Evolutionary conservation across 2,329 filamentous ascomycete species (phyloP).

Genomic region (Cytospora leucostoma): DNA sequence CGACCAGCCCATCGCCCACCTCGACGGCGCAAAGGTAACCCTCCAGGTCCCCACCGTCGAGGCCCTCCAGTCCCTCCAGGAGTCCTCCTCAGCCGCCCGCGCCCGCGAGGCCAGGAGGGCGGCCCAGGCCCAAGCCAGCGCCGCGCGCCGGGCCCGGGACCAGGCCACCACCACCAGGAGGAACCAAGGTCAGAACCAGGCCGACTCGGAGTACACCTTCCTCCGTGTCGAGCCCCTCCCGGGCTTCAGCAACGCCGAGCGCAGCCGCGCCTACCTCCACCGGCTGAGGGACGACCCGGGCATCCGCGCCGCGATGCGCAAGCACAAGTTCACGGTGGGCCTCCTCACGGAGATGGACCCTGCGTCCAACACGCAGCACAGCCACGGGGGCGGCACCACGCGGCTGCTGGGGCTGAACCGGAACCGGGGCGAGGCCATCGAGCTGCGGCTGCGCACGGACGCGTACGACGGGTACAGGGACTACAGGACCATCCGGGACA

Average conservation of each 20-base stretch:
- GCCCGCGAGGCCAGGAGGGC: constrained; percentile 21
- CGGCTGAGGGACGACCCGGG: constrained; percentile 80
- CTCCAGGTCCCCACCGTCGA: constrained; percentile 35
- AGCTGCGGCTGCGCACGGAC: constrained; percentile 88
- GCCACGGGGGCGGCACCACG: constrained; percentile 69
- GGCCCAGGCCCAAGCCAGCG: constrained; percentile 15
- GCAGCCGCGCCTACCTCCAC: constrained; percentile 70
- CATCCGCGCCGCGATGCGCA: constrained; percentile 79
- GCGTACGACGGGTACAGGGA: constrained; percentile 91
- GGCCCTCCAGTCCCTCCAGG: constrained; percentile 32
- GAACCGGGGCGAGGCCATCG: constrained; percentile 86
- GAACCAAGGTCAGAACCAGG: too few species aligned
- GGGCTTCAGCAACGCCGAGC: constrained; percentile 74
- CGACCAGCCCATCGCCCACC: constrained; percentile 30
- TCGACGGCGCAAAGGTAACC: constrained; percentile 34
- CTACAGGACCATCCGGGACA: constrained; percentile 87
- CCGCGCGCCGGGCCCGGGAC: constrained; percentile 33
- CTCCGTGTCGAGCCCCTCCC: constrained; percentile 71
- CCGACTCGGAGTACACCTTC: constrained; percentile 78
- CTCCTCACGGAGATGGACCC: constrained; percentile 97
- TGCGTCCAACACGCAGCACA: constrained; percentile 69
- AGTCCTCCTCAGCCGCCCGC: constrained; percentile 26
- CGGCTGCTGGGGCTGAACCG: constrained; percentile 84
- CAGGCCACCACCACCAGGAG: too few species aligned
- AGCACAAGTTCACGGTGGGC: constrained; percentile 81